Percentiles rank a stretch among this genome's conserved stretches.
These are phyloP conservation scores for Aspergillus nomiae DNA, from an alignment of 2,329 filamentous ascomycete species.

Conservation along the genomic window DNA sequence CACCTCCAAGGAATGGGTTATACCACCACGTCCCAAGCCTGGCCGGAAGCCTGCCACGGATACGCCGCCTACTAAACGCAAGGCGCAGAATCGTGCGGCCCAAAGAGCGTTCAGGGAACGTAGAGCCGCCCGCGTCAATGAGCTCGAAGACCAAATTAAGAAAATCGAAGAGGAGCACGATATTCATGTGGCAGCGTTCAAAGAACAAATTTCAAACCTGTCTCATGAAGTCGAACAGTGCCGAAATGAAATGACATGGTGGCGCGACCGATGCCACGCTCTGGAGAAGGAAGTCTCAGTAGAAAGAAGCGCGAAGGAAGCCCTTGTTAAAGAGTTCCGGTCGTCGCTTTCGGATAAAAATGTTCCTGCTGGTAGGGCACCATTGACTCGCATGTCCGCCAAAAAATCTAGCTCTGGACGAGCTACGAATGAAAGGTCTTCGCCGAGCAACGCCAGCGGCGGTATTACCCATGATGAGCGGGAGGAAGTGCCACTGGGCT, in stretches of 20 bases:
- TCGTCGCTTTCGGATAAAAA: constrained; percentile 30
- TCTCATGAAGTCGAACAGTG: constrained; percentile 69
- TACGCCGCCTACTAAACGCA: constrained; percentile 87
- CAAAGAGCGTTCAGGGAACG: constrained; percentile 89
- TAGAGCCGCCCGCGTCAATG: constrained; percentile 79
- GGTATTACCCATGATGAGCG: constrained; percentile 21
- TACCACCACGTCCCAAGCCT: constrained; percentile 82
- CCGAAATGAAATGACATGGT: constrained; percentile 52
- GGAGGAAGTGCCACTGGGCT: constrained; percentile 56
- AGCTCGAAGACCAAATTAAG: constrained; percentile 56
- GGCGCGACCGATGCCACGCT: constrained; percentile 58
- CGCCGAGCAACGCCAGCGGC: constrained; percentile 5
- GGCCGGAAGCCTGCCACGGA: constrained; percentile 93
- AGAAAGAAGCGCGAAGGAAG: constrained; percentile 46
- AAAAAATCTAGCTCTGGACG: constrained; percentile 6
- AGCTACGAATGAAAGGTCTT: constrained; percentile 3
- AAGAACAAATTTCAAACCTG: constrained; percentile 57
- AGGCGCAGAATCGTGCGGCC: constrained; percentile 90
- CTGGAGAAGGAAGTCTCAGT: constrained; percentile 63
- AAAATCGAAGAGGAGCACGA: constrained; percentile 51
- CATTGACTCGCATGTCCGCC: constrained; percentile 28
- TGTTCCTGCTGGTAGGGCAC: constrained; percentile 38
- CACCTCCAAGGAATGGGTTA: constrained; percentile 82
- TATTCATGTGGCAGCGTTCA: constrained; percentile 52
- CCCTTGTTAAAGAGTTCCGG: constrained; percentile 44